These are phyloP conservation scores for Suillus luteus DNA, from an alignment of 768 basidiomycete species.

Conservation along the genomic window DNA sequence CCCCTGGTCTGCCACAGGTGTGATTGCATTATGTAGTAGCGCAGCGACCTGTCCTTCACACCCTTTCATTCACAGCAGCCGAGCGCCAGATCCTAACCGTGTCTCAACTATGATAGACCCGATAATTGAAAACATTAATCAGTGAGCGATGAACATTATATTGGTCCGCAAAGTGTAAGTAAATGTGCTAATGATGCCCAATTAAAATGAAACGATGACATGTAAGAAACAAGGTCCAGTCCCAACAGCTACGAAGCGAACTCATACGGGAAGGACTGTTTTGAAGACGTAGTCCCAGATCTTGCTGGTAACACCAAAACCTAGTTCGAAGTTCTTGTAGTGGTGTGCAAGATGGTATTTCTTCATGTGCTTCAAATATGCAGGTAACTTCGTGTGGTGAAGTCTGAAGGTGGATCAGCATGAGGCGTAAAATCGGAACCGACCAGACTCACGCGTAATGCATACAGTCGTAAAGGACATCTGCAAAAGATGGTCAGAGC, in stretches of 20 bases:
- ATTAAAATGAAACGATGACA: not conserved
- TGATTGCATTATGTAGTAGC: too few species aligned
- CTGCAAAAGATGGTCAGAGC: constrained; percentile 37
- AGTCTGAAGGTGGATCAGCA: constrained; percentile 44
- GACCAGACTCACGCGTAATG: constrained; percentile 77
- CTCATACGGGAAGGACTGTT: constrained; percentile 69
- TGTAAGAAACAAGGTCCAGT: not conserved
- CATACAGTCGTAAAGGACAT: constrained; percentile 86
- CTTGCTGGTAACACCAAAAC: constrained; percentile 97
- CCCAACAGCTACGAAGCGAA: not conserved
- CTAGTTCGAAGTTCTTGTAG: constrained; percentile 97
- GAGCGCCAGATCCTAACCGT: too few species aligned
- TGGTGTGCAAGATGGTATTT: constrained; percentile 97
- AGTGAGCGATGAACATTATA: not conserved
- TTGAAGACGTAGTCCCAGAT: constrained; percentile 94
- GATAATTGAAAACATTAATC: not conserved
- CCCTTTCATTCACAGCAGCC: too few species aligned
- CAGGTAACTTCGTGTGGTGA: constrained; percentile 84
- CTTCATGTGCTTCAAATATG: constrained; percentile 91
- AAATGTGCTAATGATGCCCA: constrained; percentile 1
- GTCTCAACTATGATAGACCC: not conserved
- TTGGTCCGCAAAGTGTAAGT: constrained; percentile 1
- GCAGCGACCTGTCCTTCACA: too few species aligned
- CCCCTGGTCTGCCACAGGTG: too few species aligned
- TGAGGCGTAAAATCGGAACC: constrained; percentile 2